Conservation (phyloP, 495 filamentous ascomycete genomes). For the Penicillium coffeae region DNA sequence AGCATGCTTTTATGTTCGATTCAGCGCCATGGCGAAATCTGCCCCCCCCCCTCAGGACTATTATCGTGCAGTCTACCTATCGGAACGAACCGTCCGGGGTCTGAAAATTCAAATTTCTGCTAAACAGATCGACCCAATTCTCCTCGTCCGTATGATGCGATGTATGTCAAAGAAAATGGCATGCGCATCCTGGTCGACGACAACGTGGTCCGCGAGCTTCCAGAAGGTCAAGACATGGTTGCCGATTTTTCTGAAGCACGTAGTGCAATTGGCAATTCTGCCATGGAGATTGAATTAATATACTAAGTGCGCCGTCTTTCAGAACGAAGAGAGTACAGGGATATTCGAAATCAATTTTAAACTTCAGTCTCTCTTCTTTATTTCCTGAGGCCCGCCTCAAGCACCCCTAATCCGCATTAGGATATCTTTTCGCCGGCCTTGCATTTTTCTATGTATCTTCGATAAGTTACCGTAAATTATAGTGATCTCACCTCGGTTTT, state of each 20-base stretch:
- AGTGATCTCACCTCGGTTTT: too few relatives aligned
- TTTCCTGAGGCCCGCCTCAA: too few relatives aligned
- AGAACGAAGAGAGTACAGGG: too few relatives aligned
- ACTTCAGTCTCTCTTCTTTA: too few relatives aligned
- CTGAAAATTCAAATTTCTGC: constrained; percentile 66
- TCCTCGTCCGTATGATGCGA: constrained; percentile 67
- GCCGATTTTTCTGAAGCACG: constrained; percentile 52
- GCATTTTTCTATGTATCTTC: too few relatives aligned
- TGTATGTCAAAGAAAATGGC: constrained; percentile 64
- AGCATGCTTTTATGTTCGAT: constrained; percentile 84
- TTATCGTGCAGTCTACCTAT: constrained; percentile 85
- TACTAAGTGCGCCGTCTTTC: too few relatives aligned
- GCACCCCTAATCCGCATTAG: too few relatives aligned
- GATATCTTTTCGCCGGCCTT: too few relatives aligned
- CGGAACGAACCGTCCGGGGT: constrained; percentile 66
- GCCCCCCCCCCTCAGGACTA: constrained; percentile 61
- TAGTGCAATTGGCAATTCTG: constrained; percentile 5
- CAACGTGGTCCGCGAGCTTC: constrained; percentile 76
- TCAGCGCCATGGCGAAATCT: constrained; percentile 47
- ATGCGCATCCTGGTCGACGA: constrained; percentile 86
- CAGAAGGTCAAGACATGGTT: constrained; percentile 88
- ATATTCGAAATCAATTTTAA: too few relatives aligned
- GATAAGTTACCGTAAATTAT: too few relatives aligned
- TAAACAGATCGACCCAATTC: constrained; percentile 71
- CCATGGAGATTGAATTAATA: constrained; percentile 38